These are phyloP conservation scores for Liquidambar formosana DNA, from an alignment of 164 flowering plant species.

Conservation along the genomic window DNA sequence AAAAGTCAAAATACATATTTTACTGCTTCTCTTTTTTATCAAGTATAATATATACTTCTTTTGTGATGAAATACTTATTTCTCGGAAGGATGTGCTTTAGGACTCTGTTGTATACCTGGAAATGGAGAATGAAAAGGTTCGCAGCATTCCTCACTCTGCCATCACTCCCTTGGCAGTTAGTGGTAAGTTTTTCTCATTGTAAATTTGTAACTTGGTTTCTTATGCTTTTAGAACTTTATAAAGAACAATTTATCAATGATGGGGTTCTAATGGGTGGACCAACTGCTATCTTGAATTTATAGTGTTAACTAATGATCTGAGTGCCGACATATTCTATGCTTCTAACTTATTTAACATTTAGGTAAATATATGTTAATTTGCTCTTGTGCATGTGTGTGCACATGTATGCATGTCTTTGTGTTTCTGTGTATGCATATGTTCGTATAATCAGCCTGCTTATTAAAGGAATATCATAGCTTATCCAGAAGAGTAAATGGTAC, in stretches of 20 bases:
- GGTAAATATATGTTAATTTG: too few species aligned
- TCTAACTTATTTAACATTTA: not conserved
- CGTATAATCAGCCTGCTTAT: too few species aligned
- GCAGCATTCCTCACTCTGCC: constrained; percentile 68
- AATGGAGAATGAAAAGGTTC: constrained; percentile 67
- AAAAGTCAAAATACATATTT: not conserved
- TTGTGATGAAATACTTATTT: not conserved
- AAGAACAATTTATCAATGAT: not conserved
- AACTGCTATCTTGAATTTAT: too few species aligned
- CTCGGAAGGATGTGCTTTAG: constrained; percentile 35
- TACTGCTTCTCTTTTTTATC: not conserved
- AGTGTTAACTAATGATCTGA: not conserved
- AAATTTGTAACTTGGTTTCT: not conserved
- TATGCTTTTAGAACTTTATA: not conserved
- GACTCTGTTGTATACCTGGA: constrained; percentile 51
- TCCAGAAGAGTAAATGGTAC: too few species aligned
- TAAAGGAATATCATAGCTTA: too few species aligned
- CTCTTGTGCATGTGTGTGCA: too few species aligned
- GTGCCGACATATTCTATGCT: not conserved
- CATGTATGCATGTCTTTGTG: too few species aligned
- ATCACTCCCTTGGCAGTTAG: constrained; percentile 88
- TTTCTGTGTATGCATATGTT: too few species aligned
- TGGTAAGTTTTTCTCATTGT: constrained; percentile 44
- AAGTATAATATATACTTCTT: not conserved
- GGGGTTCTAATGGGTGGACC: too few species aligned